Evolutionary conservation across 2,329 filamentous ascomycete genomes (phyloP).

Genomic region (Eutypella sp.): DNA sequence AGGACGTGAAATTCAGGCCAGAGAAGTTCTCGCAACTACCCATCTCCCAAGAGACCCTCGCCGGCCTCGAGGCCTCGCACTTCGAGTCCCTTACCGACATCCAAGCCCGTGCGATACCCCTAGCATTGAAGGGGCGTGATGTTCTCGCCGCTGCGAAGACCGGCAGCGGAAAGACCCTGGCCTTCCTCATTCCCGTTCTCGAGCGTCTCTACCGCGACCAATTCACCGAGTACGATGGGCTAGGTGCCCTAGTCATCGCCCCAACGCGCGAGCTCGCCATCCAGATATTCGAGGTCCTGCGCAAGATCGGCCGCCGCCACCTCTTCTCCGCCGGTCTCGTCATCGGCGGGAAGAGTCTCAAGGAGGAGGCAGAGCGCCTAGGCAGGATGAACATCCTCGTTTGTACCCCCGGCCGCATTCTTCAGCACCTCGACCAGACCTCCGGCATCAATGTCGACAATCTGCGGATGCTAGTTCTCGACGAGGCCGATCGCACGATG

Average conservation of each 20-base stretch:
- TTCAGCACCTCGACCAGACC: conserved; percentile 94
- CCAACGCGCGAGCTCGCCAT: conserved; percentile 93
- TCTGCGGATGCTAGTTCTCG: conserved; percentile 85
- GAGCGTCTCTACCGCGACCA: conserved; percentile 86
- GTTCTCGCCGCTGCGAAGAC: conserved; percentile 94
- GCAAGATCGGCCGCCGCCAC: conserved; percentile 85
- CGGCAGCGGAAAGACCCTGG: conserved; percentile 89
- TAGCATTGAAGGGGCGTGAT: conserved; percentile 79
- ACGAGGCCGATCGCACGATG: conserved; percentile 94
- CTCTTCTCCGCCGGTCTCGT: conserved; percentile 87
- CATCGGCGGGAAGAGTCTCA: conserved; percentile 86
- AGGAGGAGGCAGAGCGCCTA: conserved; percentile 79
- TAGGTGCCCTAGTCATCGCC: conserved; percentile 88
- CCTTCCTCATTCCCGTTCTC: conserved; percentile 85
- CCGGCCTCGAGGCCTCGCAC: conserved; percentile 78
- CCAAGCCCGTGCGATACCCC: conserved; percentile 81
- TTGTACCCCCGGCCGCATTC: conserved; percentile 88
- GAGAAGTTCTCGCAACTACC: conserved; percentile 79
- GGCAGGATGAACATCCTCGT: conserved; percentile 95
- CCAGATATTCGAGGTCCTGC: conserved; percentile 91
- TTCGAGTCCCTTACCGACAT: conserved; percentile 90
- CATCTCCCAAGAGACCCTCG: conserved; percentile 72
- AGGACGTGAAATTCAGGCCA: conserved; percentile 57
- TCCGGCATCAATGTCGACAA: conserved; percentile 86
- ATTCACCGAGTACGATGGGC: conserved; percentile 86